Percentiles rank a stretch among this genome's conserved stretches.
These are phyloP conservation scores for Cercospora janseana DNA, from an alignment of 2,329 filamentous ascomycete species.

Conservation along the genomic window DNA sequence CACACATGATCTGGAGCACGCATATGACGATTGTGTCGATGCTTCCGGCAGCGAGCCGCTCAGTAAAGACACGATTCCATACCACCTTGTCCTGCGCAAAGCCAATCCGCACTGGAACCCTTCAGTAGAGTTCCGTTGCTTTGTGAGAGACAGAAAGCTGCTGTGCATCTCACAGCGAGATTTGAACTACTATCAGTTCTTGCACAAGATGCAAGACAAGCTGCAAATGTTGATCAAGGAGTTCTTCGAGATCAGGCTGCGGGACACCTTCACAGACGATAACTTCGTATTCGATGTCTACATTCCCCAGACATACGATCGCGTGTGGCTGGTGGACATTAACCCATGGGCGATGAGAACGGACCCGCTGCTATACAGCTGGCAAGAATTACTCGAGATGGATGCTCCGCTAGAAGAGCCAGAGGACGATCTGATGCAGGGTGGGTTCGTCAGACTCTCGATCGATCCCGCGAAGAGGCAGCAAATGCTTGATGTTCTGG, in stretches of 20 bases:
- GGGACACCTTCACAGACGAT: conserved; percentile 75
- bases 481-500: conserved; percentile 12
- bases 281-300: conserved; percentile 93
- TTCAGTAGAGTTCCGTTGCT: conserved; percentile 90
- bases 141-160: conserved; percentile 78
- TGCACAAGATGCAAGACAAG: conserved; percentile 64
- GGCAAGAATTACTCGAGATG: conserved; percentile 79
- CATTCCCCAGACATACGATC: conserved; percentile 70
- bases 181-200: conserved; percentile 84
- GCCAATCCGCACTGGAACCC: conserved; percentile 80
- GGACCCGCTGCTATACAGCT: conserved; percentile 84
- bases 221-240: conserved; percentile 67
- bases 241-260: conserved; percentile 74
- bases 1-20: conserved; percentile 89
- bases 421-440: conserved; percentile 20
- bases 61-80: conserved; percentile 55
- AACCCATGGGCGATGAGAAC: conserved; percentile 92
- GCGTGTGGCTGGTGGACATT: conserved; percentile 85
- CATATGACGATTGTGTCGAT: conserved; percentile 71
- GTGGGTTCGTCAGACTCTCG: conserved; percentile 29
- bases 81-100: conserved; percentile 80
- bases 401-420: conserved; percentile 51
- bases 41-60: conserved; percentile 34
- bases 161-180: conserved; percentile 86
- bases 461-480: conserved; percentile 22